Percentiles rank a stretch among this genome's conserved stretches.
Conservation (phyloP, 78 protist genomes). For the Dictyostelium brefeldianum region DNA sequence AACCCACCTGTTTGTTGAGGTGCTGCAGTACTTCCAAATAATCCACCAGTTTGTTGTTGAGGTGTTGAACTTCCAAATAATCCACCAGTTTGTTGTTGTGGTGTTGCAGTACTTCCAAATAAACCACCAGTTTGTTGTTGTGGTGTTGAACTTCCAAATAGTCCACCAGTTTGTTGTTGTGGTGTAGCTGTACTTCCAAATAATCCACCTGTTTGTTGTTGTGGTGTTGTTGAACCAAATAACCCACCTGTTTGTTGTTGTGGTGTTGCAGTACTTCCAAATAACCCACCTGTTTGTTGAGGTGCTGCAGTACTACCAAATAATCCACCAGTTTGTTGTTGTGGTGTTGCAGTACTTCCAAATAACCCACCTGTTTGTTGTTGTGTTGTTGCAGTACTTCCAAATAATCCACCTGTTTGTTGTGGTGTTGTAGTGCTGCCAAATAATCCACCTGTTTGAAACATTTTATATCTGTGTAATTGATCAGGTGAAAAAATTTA, state of each 20-base stretch:
- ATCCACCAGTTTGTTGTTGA: background rate
- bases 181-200: background rate
- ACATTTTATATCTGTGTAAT: background rate
- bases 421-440: background rate
- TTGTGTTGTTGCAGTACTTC: constrained; percentile 15
- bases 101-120: background rate
- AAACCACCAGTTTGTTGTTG: background rate
- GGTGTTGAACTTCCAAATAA: background rate
- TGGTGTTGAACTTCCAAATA: background rate
- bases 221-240: background rate
- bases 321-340: constrained; percentile 31
- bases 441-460: constrained; percentile 17
- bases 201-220: background rate
- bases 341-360: constrained; percentile 10
- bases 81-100: background rate
- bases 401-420: constrained; percentile 30
- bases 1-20: background rate
- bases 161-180: background rate
- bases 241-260: constrained; percentile 6
- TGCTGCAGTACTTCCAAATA: background rate
- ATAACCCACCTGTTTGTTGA: constrained; percentile 23
- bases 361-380: background rate
- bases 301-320: constrained; percentile 23
- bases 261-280: background rate
- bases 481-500: too few species aligned